Conservation (phyloP, 306 rosid genomes). For the Prosopis cineraria region DNA sequence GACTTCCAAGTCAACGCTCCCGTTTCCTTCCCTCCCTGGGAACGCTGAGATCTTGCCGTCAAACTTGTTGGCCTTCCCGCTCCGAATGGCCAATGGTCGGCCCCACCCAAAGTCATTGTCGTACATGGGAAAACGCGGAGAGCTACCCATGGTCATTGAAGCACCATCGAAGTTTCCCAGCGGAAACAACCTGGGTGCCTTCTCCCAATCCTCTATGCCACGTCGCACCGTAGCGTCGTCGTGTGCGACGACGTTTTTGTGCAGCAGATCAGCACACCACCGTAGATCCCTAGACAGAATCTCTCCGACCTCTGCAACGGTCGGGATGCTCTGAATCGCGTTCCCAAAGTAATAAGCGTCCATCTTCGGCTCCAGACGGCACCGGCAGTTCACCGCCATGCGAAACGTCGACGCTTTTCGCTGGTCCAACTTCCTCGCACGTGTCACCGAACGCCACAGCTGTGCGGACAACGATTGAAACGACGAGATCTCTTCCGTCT, state of each 20-base stretch:
- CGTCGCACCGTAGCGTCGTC: conserved; percentile 48
- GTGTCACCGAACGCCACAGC: conserved; percentile 70
- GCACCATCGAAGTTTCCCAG: conserved; percentile 69
- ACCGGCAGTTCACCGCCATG: conserved; percentile 76
- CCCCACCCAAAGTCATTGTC: conserved; percentile 76
- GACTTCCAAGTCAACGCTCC: conserved; percentile 65
- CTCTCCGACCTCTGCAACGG: conserved; percentile 46
- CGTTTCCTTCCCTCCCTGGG: conserved; percentile 55
- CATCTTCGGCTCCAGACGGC: conserved; percentile 52
- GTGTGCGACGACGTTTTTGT: conserved; percentile 59
- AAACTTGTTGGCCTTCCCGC: conserved; percentile 61
- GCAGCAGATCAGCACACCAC: conserved; percentile 53
- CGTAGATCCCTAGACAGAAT: conserved; percentile 43
- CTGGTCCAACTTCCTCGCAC: conserved; percentile 45
- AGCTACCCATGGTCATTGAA: conserved; percentile 65
- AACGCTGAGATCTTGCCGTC: conserved; percentile 71
- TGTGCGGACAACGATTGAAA: conserved; percentile 63
- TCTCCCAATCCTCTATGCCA: conserved; percentile 61
- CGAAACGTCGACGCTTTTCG: conserved; percentile 53
- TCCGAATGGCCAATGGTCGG: conserved; percentile 53
- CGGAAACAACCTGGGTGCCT: conserved; percentile 54
- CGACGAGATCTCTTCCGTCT: conserved; percentile 48
- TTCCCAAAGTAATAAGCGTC: conserved; percentile 61
- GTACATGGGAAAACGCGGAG: conserved; percentile 74
- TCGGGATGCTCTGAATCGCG: conserved; percentile 75